Base-by-base conservation (phyloP, 768 basidiomycete species). In the Boletales sp. region DNA sequence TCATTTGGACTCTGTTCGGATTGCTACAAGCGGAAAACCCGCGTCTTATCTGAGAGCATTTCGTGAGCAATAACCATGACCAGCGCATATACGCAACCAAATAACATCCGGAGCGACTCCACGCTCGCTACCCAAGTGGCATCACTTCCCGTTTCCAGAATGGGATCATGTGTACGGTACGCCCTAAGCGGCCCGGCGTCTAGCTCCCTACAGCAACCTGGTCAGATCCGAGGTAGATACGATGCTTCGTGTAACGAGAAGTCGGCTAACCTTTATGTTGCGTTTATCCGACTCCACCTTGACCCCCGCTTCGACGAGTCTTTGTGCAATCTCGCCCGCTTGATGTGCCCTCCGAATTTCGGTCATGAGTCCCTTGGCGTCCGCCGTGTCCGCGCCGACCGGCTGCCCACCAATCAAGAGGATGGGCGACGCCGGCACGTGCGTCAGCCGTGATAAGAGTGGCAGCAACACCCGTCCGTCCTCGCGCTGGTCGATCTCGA, bases 401-500 rank as follows among this genome's bases (percentile, higher is more conserved):
- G 77, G 64, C 41, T 74, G 72, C 32, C 90, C 90, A 15, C 82
- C 84, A 40, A 92, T 65, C 45, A 92, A 72, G 5, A 91, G 75
- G 29, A 90, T 63, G 14, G 90, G 87, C 8, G 90, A 70, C 14
- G 80, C 76, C 1, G 71, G 53, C 4, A 73, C 61, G 14, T 66
- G 67, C 0, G 86, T 86, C 35, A 91, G 71, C 0, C 89, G 83
- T 12, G 63, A 58, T 40, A 91, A 73, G 21, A 90, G 71, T 2
- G 86, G 82, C 5, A 67, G 64, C 19, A 92, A 71, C 21, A 88
- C 80, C 0, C 76, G 71, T 5, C 77, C 79, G 62, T 92, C 89
- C 52, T 83, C 84, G 52, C 89, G 82, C 45, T 80, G 67, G 60
- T 91, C 88, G 18, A 87, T 77, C 36, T 88, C 85, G 38, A 91